phyloP scores from a whole-genome alignment of 1,284 basidiomycete genomes.

The Sporisorium sorghi region DNA sequence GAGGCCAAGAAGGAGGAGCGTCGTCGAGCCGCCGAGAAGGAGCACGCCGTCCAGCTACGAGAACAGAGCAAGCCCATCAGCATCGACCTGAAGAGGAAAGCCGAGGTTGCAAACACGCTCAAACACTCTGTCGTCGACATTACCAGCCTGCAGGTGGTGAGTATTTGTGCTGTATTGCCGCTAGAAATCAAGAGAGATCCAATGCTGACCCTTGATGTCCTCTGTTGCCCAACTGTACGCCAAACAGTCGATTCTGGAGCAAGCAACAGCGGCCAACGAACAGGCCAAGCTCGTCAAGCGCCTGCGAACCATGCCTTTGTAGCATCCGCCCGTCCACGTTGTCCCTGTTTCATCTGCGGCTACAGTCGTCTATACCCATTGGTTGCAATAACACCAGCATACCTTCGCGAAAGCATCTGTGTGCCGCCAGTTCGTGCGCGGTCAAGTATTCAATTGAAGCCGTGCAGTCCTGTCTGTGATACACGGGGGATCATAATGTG shows the following conservation, averaged over 20 bases:
- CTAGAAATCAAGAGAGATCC: too few species aligned
- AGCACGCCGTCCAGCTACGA: constrained; percentile 23
- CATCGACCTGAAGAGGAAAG: constrained; percentile 43
- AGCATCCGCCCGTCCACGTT: neutral
- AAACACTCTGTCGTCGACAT: constrained; percentile 44
- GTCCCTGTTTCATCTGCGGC: neutral
- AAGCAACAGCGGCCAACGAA: constrained; percentile 47
- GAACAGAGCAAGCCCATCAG: constrained; percentile 29
- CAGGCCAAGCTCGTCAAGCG: constrained; percentile 50
- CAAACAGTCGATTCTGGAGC: constrained; percentile 41
- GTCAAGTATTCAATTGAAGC: too few species aligned
- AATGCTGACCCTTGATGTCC: neutral
- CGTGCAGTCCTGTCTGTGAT: too few species aligned
- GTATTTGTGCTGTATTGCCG: neutral
- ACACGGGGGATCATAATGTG: neutral
- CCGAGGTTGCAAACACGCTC: constrained; percentile 42
- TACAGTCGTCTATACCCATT: constrained; percentile 6
- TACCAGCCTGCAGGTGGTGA: constrained; percentile 44
- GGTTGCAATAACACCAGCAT: neutral
- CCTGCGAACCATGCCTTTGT: constrained; percentile 41
- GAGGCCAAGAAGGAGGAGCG: constrained; percentile 48
- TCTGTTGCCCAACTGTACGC: neutral
- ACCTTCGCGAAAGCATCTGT: neutral
- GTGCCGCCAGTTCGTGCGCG: too few species aligned
- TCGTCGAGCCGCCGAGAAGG: constrained; percentile 29